Evolutionary conservation across 805 yeast species (phyloP).

Genomic region (Starmerella sp.): DNA sequence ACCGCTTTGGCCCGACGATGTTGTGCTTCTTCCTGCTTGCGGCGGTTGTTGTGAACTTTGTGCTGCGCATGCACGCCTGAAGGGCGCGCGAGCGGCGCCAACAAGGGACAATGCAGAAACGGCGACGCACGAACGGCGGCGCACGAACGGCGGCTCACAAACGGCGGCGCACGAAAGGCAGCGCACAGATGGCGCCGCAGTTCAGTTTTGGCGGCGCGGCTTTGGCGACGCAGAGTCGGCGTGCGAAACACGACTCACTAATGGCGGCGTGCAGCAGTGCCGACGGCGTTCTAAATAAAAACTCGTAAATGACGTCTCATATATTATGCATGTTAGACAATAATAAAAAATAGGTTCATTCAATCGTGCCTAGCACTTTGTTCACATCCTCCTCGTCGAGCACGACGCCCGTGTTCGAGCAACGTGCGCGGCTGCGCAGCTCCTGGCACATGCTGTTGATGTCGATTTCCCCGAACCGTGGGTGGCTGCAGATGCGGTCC

Average conservation of each 20-base stretch:
- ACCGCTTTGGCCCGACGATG: slow-evolving; percentile 96
- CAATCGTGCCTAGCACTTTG: slow-evolving; percentile 30
- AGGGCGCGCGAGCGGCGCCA: too few species aligned
- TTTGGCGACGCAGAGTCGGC: too few species aligned
- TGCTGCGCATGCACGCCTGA: slow-evolving; percentile 51
- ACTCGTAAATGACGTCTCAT: background rate
- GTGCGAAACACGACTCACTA: background rate
- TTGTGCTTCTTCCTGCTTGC: slow-evolving; percentile 83
- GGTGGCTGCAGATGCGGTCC: slow-evolving; percentile 93
- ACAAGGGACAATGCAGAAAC: too few species aligned
- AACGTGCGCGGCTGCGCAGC: slow-evolving; percentile 83
- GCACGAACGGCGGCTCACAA: too few species aligned
- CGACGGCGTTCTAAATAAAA: background rate
- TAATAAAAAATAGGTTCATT: slow-evolving; percentile 2
- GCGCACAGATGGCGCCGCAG: too few species aligned
- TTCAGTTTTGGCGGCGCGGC: too few species aligned
- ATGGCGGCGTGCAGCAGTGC: background rate
- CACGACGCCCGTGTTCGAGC: slow-evolving; percentile 87
- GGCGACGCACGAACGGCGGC: too few species aligned
- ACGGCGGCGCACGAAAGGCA: too few species aligned
- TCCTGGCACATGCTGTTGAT: slow-evolving; percentile 89
- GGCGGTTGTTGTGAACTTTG: slow-evolving; percentile 88
- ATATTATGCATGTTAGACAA: background rate
- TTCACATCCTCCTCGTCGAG: slow-evolving; percentile 73
- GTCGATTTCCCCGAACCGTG: slow-evolving; percentile 83